phyloP scores from a whole-genome alignment of 306 rosid genomes.

The Fagus crenata region DNA sequence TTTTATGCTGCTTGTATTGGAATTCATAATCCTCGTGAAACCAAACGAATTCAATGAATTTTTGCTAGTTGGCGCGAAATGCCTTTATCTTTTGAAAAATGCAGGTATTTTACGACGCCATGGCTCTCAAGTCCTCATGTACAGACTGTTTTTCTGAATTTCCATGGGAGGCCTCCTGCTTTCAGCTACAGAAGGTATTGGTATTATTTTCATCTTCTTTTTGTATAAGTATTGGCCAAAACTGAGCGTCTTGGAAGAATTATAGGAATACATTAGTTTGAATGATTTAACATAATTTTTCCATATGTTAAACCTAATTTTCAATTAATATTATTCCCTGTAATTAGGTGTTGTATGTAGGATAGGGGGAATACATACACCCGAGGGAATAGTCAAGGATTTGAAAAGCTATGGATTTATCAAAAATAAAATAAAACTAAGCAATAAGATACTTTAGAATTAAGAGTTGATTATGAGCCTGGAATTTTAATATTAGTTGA shows the following conservation, averaged over 20 bases:
- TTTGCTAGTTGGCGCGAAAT: not conserved
- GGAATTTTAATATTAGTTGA: no score
- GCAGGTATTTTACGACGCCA: constrained; percentile 65
- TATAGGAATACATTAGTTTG: no score
- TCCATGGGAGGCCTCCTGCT: constrained; percentile 67
- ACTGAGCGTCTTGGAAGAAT: no score
- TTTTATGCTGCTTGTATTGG: no score
- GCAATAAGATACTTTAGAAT: not conserved
- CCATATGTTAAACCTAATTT: no score
- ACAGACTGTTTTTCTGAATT: constrained; percentile 70
- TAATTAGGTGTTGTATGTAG: no score
- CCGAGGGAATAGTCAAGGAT: no score
- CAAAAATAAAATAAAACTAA: not conserved
- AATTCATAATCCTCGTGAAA: no score
- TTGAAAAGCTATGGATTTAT: no score
- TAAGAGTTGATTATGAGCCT: not conserved
- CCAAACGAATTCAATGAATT: not conserved
- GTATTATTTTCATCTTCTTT: not conserved
- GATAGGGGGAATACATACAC: no score
- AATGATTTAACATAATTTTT: no score
- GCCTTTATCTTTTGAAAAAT: not conserved
- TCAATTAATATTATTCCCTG: no score
- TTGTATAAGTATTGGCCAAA: not conserved
- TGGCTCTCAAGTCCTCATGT: constrained; percentile 90
- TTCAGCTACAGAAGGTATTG: constrained; percentile 67